Conservation (phyloP, 768 basidiomycete species). For the Pholiota conissans region DNA sequence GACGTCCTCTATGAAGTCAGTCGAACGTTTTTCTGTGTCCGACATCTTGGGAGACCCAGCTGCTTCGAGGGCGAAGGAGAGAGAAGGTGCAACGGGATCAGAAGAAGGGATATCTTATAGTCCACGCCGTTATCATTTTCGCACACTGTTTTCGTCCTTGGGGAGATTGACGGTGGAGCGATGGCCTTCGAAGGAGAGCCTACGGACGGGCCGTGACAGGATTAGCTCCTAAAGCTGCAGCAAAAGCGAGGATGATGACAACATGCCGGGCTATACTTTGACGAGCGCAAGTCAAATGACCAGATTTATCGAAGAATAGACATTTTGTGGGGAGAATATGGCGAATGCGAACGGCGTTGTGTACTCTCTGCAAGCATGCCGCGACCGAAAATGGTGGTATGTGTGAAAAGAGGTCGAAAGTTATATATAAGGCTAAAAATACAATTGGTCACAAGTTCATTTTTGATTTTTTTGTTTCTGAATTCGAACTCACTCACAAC, state of each 20-base stretch:
- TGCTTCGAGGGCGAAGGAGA: neutral
- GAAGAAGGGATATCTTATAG: neutral
- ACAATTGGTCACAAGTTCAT: constrained; percentile 1
- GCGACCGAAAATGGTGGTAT: neutral
- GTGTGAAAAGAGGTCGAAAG: neutral
- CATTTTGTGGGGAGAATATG: constrained; percentile 4
- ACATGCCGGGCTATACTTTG: constrained; percentile 1
- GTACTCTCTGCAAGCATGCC: neutral
- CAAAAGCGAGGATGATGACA: neutral
- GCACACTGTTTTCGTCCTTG: neutral
- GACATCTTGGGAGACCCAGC: constrained; percentile 9
- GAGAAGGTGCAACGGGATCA: neutral
- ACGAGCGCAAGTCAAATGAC: constrained; percentile 1
- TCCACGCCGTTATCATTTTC: neutral
- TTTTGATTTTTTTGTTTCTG: too few relatives aligned
- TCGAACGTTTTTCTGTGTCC: constrained; percentile 16
- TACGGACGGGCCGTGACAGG: neutral
- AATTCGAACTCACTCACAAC: too few relatives aligned
- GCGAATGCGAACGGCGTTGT: neutral
- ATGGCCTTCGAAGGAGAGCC: neutral
- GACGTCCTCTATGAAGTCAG: constrained; percentile 5
- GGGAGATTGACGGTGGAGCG: constrained; percentile 1
- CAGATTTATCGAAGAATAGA: neutral
- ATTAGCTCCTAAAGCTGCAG: neutral
- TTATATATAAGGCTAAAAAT: neutral